Conservation (phyloP, 2,329 filamentous ascomycete genomes). For the Cladophialophora yegresii region DNA sequence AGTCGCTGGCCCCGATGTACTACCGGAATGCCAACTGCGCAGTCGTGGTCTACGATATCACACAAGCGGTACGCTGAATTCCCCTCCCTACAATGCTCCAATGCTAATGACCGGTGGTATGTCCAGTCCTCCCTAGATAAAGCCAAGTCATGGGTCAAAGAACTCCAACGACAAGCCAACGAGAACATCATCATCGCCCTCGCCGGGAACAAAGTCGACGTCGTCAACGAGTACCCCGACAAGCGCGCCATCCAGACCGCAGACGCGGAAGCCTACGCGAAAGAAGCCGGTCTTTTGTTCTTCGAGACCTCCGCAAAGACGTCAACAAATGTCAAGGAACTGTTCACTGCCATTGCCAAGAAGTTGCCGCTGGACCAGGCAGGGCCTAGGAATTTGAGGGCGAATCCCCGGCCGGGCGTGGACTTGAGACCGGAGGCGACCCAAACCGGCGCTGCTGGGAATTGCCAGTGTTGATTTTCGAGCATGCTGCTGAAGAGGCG, state of each 20-base stretch:
- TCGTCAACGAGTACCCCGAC: constrained; percentile 90
- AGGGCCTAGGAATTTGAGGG: constrained; percentile 81
- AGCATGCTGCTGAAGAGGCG: neutral
- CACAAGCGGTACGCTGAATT: constrained; percentile 78
- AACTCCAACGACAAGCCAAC: constrained; percentile 96
- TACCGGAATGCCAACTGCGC: constrained; percentile 99
- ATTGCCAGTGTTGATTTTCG: constrained; percentile 63
- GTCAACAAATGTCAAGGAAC: constrained; percentile 88
- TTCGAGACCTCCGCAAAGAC: constrained; percentile 99
- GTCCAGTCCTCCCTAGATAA: constrained; percentile 90
- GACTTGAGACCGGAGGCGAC: constrained; percentile 66
- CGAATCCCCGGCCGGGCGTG: constrained; percentile 64
- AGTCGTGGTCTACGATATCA: constrained; percentile 98
- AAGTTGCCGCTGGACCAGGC: constrained; percentile 95
- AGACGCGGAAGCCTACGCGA: constrained; percentile 93
- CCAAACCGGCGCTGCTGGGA: constrained; percentile 59
- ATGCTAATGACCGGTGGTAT: constrained; percentile 16
- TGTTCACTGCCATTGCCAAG: constrained; percentile 97
- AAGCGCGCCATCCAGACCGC: constrained; percentile 88
- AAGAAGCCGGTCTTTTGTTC: constrained; percentile 90
- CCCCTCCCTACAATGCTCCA: neutral
- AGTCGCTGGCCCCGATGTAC: constrained; percentile 98
- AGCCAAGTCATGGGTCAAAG: constrained; percentile 99
- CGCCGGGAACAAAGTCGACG: constrained; percentile 95
- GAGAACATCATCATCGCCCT: constrained; percentile 99